Evolutionary conservation across 441 rosid species (phyloP).

Genomic region (Pelargonium fulgidum): DNA sequence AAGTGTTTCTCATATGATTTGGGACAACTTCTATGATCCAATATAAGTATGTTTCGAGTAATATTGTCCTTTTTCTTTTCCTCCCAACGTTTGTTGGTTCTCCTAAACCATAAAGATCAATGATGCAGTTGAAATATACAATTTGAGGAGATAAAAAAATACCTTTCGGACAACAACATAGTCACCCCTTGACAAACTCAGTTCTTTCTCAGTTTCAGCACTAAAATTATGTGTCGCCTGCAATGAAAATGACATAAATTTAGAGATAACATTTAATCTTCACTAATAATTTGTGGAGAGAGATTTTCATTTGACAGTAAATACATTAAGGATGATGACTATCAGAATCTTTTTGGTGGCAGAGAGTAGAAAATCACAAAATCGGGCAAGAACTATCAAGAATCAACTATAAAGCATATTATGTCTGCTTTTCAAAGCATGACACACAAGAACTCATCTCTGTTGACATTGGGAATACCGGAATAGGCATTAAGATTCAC

Average conservation of each 20-base stretch:
- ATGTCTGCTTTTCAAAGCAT: too few species aligned
- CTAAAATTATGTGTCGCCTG: conserved; percentile 52
- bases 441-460: too few species aligned
- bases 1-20: not conserved
- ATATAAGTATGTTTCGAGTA: not conserved
- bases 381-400: not conserved
- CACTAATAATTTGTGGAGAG: not conserved
- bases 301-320: not conserved
- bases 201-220: conserved; percentile 58
- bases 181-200: conserved; percentile 55
- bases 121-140: conserved; percentile 6
- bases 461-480: too few species aligned
- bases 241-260: conserved; percentile 18
- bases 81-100: not conserved
- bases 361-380: too few species aligned
- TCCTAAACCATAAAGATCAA: conserved; percentile 6
- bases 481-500: too few species aligned
- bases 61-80: not conserved
- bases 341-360: not conserved
- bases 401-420: not conserved
- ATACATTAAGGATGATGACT: not conserved
- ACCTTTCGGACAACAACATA: conserved; percentile 68
- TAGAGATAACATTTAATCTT: not conserved
- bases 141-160: conserved; percentile 12
- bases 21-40: not conserved